Evolutionary conservation across 345 rosid species (phyloP).

Genomic region (Populus tremula): DNA sequence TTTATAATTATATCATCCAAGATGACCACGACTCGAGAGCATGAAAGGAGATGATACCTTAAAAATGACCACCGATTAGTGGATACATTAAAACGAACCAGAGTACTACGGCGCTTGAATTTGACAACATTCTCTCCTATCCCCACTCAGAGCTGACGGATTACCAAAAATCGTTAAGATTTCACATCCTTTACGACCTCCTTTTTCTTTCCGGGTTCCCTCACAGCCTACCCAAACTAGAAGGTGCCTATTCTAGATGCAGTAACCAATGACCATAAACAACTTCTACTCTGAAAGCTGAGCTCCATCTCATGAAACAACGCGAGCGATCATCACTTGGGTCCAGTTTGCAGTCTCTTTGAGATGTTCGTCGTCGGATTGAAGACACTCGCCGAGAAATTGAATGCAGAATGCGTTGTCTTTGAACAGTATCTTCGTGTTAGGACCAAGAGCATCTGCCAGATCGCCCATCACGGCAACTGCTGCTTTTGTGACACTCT

Average conservation of each 20-base stretch:
- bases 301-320: constrained; percentile 46
- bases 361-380: constrained; percentile 78
- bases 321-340: constrained; percentile 78
- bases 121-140: constrained; percentile 11
- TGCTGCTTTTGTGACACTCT: constrained; percentile 79
- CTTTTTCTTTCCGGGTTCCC: constrained; percentile 8
- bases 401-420: constrained; percentile 58
- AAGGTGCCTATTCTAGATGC: neutral
- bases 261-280: neutral
- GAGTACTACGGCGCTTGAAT: constrained; percentile 11
- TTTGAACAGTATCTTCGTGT: constrained; percentile 58
- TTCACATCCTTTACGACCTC: constrained; percentile 10
- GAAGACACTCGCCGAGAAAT: constrained; percentile 68
- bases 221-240: constrained; percentile 20
- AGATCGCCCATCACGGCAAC: constrained; percentile 95
- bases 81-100: constrained; percentile 29
- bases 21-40: neutral
- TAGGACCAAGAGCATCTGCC: constrained; percentile 79
- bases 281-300: neutral
- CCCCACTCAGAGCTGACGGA: neutral
- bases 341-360: constrained; percentile 88
- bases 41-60: neutral
- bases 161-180: constrained; percentile 7
- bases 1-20: no score
- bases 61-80: constrained; percentile 35